Evolutionary conservation across 306 rosid genomes (phyloP), one percentile per base, ranked within the genome.

Genomic region (Pueraria montana): DNA sequence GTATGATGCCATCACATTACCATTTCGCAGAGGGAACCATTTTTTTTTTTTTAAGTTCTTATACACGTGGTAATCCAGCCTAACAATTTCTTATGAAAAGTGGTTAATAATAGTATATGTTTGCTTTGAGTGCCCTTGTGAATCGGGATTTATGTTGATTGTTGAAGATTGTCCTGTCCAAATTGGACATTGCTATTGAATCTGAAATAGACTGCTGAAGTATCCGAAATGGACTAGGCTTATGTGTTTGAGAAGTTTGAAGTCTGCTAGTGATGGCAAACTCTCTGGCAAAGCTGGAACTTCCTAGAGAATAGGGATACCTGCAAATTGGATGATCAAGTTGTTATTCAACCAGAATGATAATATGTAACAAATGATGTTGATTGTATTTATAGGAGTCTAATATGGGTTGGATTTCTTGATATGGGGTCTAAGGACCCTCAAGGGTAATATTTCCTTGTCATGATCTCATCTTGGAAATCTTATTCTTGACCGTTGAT

Each of bases 1-100:
- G 66, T 81, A 53, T 61, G 66, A 30, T 34, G 78, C 77, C 74
- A 70, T 59, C 32, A 18, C 76, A 74, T 50, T 9, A 20, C 16
- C 67, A 66, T 67, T 73, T 65, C 0, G 24, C 46, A 65, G 65
- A 72, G 70, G 23, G 7, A 38, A 46, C 36, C 21, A 7, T 1
- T 27, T 27, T 27, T 34, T 34, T 34, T 42, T 58, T 63, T 43
- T 79, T 1, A 72, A 27, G 66, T 53, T 71, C 27, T 72, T 69
- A 21, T 69, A n/a, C 82, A 7, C 40, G 66, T 77, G 65, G 52
- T 26, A 2, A 23, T 34, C 62, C 49, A 26, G 36, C 55, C 23
- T 43, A 40, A 46, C 58, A 67, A 20, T 82, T 74, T 46, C 30
- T 74, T 48, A 18, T 50, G 6, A 45, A 45, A 78, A 62, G 24